These are phyloP conservation scores for Jacaranda mimosifolia DNA, from an alignment of 257 asterid species.

Conservation along the genomic window DNA sequence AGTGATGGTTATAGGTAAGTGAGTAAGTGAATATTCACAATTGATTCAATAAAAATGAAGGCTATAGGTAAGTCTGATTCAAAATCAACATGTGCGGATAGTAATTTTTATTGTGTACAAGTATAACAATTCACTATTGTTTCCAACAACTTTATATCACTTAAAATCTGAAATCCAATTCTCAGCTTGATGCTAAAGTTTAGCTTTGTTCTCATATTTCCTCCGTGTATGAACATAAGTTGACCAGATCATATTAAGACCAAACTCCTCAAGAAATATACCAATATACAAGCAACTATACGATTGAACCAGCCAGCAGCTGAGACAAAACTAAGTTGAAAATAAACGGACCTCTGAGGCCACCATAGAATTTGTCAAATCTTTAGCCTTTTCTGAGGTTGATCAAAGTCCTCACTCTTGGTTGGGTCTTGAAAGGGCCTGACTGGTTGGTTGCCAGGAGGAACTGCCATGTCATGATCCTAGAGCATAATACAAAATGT, in stretches of 20 bases:
- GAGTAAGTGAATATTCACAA: no score
- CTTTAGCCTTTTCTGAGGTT: slow-evolving; percentile 58
- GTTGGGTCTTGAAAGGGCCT: slow-evolving; percentile 38
- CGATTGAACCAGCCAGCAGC: neutral
- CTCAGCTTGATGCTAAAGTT: neutral
- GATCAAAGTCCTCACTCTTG: slow-evolving; percentile 46
- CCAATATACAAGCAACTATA: slow-evolving; percentile 10
- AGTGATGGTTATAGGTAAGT: no score
- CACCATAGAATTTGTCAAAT: slow-evolving; percentile 29
- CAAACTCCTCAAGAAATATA: neutral
- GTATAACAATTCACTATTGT: no score
- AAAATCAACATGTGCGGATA: no score
- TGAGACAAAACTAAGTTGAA: neutral
- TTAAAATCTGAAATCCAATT: neutral
- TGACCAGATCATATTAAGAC: neutral
- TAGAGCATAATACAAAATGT: slow-evolving; percentile 12
- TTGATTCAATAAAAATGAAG: no score
- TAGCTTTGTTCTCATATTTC: neutral
- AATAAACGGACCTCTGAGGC: neutral
- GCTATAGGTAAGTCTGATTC: no score
- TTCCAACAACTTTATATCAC: no score
- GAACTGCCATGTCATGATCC: slow-evolving; percentile 48
- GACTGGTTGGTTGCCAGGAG: slow-evolving; percentile 41
- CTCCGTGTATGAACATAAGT: neutral
- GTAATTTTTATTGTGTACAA: no score